Evolutionary conservation across 129 eudicot species (phyloP), one percentile per base, ranked within the genome.

Genomic region (Oenanthe sinensis): DNA sequence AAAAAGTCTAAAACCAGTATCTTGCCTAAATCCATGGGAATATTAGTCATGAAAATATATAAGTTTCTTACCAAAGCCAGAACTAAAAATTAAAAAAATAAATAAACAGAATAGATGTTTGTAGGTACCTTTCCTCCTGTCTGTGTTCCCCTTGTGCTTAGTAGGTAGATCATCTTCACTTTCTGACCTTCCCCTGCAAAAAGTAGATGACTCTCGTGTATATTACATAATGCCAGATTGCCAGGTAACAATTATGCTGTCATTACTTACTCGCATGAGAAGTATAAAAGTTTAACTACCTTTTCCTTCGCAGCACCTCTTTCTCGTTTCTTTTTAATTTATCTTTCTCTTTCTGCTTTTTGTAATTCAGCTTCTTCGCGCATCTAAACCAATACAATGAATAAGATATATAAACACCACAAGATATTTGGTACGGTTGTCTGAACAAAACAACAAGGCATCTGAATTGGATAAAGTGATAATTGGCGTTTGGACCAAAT

Each of bases 361-460:
- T 91, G 82, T 91, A 89, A 42, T 81, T 81, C 73, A 94, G 96
- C 89, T 90, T 94, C 84, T 91, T 92, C 40, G 93, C 91, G 75
- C 98, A 94, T 78, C 98, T 93, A 77, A 69, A 48, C 62, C 47
- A 71, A 52, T 39, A 77, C 30, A 28, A 45, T 72, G 70, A 52
- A 28, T n/a, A n/a, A n/a, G n/a, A n/a, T n/a, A 65, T 8, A 68
- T 19, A 68, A 16, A 24, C 5, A 24, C 24, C 30, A 22, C 20
- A 14, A 26, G 43, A 77, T 16, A 28, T 60, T 77, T 4, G 47
- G 43, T 43, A 12, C 30, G 36, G 46, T 6, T n/a, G 28, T 11
- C 22, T 58, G 67, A 58, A 58, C 4, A 8, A 12, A 10, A 58
- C 2, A 58, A 58, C 3, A 22, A 17, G 8, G 6, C 9, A n/a